Percentiles rank a stretch among this genome's conserved stretches.
These are phyloP conservation scores for Setomelanomma holmii DNA, from an alignment of 2,329 filamentous ascomycete genomes.

Conservation along the genomic window DNA sequence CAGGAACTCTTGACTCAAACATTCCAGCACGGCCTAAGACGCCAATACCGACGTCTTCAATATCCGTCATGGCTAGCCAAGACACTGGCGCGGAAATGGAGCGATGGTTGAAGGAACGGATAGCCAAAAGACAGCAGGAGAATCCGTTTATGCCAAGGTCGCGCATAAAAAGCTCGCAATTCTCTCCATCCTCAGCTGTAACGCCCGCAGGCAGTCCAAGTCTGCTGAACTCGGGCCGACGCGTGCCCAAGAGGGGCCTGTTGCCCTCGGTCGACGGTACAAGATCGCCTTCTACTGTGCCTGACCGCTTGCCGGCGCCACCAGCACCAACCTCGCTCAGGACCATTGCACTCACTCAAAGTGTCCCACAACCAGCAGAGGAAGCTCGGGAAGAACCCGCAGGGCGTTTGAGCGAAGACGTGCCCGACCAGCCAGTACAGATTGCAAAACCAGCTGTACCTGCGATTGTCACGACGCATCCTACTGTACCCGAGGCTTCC, in stretches of 20 bases:
- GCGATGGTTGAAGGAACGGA: slow-evolving; percentile 15
- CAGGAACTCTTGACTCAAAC: slow-evolving; percentile 23
- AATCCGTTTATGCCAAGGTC: slow-evolving; percentile 19
- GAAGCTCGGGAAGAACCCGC: slow-evolving; percentile 2
- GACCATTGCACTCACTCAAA: slow-evolving; percentile 30
- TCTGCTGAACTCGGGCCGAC: slow-evolving; percentile 4
- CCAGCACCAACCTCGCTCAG: slow-evolving; percentile 37
- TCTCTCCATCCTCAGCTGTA: slow-evolving; percentile 2
- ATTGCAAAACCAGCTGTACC: neutral
- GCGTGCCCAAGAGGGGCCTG: slow-evolving; percentile 4
- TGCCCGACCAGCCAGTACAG: slow-evolving; percentile 3
- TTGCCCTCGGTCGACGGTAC: slow-evolving; percentile 29
- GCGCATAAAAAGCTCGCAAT: slow-evolving; percentile 5
- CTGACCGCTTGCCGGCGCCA: slow-evolving; percentile 33
- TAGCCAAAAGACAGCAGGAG: slow-evolving; percentile 12
- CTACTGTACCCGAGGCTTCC: neutral
- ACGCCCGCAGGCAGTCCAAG: neutral
- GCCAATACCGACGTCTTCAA: slow-evolving; percentile 17
- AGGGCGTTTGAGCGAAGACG: neutral
- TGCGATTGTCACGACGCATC: slow-evolving; percentile 1
- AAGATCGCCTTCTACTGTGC: slow-evolving; percentile 44
- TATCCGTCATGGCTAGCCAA: slow-evolving; percentile 23
- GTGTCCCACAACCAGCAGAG: slow-evolving; percentile 8
- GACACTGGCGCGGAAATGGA: slow-evolving; percentile 7
- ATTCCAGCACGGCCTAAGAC: slow-evolving; percentile 27